Evolutionary conservation across 805 yeast species (phyloP).

Genomic region (Maudiozyma turicensis): DNA sequence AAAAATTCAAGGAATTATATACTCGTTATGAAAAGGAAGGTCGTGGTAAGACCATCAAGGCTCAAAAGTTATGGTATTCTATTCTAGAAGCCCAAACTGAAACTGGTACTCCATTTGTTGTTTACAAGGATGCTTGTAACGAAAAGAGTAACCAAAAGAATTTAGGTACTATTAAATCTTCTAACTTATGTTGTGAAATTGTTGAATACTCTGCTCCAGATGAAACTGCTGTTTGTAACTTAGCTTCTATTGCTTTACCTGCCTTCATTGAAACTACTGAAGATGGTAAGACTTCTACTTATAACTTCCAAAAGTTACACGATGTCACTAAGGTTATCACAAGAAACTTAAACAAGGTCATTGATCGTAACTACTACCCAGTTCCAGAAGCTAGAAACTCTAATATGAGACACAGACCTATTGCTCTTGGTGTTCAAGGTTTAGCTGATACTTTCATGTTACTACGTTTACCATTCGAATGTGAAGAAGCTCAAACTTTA

Average conservation of each 20-base stretch:
- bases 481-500: slow-evolving; percentile 61
- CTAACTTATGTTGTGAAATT: slow-evolving; percentile 90
- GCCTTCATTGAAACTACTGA: slow-evolving; percentile 48
- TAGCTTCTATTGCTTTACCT: slow-evolving; percentile 87
- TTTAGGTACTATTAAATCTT: slow-evolving; percentile 84
- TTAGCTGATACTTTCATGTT: slow-evolving; percentile 80
- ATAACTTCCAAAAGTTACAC: slow-evolving; percentile 70
- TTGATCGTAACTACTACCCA: slow-evolving; percentile 82
- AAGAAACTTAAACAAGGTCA: slow-evolving; percentile 69
- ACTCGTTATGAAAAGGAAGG: slow-evolving; percentile 63
- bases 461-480: slow-evolving; percentile 78
- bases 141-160: slow-evolving; percentile 82
- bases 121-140: slow-evolving; percentile 90
- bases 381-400: slow-evolving; percentile 64
- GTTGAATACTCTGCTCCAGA: slow-evolving; percentile 87
- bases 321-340: slow-evolving; percentile 66
- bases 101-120: slow-evolving; percentile 92
- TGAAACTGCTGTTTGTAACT: slow-evolving; percentile 91
- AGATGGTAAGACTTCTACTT: slow-evolving; percentile 38
- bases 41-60: slow-evolving; percentile 58
- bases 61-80: slow-evolving; percentile 86
- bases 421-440: slow-evolving; percentile 98
- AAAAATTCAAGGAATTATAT: slow-evolving; percentile 66
- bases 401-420: slow-evolving; percentile 78
- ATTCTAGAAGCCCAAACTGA: slow-evolving; percentile 89